Evolutionary conservation across 345 rosid genomes (phyloP).

Genomic region (Luvunga scandens): DNA sequence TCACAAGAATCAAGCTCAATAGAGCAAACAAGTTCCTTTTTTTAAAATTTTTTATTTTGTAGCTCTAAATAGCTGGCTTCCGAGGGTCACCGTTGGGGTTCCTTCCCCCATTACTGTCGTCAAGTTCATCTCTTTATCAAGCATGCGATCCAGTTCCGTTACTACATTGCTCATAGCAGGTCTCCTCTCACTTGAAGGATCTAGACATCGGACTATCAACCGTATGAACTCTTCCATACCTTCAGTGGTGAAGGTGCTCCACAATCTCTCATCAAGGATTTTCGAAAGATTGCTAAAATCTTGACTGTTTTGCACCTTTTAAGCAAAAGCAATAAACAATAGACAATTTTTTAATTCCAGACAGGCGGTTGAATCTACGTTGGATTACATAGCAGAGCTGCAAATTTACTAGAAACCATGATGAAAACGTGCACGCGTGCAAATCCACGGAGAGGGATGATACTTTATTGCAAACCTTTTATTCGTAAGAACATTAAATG

Average conservation of each 20-base stretch:
- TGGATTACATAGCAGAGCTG: not conserved
- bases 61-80: slow-evolving; percentile 79
- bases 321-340: not conserved
- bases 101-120: slow-evolving; percentile 87
- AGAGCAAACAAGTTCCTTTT: slow-evolving; percentile 4
- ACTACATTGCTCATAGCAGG: slow-evolving; percentile 71
- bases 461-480: not conserved
- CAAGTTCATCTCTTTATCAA: slow-evolving; percentile 76
- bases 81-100: slow-evolving; percentile 73
- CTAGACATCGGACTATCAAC: slow-evolving; percentile 55
- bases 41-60: slow-evolving; percentile 29
- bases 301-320: slow-evolving; percentile 56
- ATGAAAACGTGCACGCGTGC: not conserved
- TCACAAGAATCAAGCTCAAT: slow-evolving; percentile 40
- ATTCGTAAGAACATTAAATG: not conserved
- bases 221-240: slow-evolving; percentile 74
- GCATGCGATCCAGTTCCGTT: slow-evolving; percentile 70
- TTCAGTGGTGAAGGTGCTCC: slow-evolving; percentile 68
- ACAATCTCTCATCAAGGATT: slow-evolving; percentile 68
- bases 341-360: not conserved
- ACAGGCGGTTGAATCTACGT: not conserved
- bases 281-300: slow-evolving; percentile 47
- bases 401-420: not conserved
- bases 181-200: slow-evolving; percentile 76
- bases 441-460: not conserved